These are phyloP conservation scores for Iris pallida DNA, from an alignment of 116 monocot species.

Conservation along the genomic window DNA sequence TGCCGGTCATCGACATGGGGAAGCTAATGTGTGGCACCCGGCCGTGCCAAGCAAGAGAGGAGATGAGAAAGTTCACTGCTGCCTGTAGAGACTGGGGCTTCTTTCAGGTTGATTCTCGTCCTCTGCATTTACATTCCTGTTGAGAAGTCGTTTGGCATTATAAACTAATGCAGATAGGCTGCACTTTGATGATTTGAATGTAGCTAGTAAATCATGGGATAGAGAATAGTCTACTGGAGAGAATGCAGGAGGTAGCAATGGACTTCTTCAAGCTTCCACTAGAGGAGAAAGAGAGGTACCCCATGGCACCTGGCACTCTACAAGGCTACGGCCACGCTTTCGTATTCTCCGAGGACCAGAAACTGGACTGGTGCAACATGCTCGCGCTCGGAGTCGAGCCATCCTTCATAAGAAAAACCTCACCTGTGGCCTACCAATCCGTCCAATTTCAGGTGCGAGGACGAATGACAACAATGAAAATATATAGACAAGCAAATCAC, in stretches of 20 bases:
- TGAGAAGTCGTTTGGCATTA: neutral
- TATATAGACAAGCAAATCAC: neutral
- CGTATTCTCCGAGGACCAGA: constrained; percentile 18
- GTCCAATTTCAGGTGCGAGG: constrained; percentile 5
- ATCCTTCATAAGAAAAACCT: constrained; percentile 1
- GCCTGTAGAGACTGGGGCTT: constrained; percentile 44
- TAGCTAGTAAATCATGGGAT: constrained; percentile 17
- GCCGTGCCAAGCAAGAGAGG: constrained; percentile 1
- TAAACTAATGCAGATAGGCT: neutral
- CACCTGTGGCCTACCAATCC: constrained; percentile 18
- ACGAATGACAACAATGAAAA: neutral
- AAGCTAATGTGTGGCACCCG: constrained; percentile 15
- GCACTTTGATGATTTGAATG: neutral
- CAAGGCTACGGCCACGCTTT: constrained; percentile 22
- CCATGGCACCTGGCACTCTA: neutral
- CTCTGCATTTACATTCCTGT: neutral
- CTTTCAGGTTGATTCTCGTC: constrained; percentile 26
- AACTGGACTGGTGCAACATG: constrained; percentile 22
- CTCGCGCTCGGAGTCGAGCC: constrained; percentile 9
- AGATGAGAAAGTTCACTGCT: constrained; percentile 30
- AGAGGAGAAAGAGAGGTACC: constrained; percentile 17
- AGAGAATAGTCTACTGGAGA: neutral
- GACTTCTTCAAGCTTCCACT: constrained; percentile 22
- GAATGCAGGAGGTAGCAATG: constrained; percentile 5
- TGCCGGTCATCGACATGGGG: constrained; percentile 49